Conservation (phyloP, 2,329 filamentous ascomycete genomes). For the Colletotrichum euphorbiae region DNA sequence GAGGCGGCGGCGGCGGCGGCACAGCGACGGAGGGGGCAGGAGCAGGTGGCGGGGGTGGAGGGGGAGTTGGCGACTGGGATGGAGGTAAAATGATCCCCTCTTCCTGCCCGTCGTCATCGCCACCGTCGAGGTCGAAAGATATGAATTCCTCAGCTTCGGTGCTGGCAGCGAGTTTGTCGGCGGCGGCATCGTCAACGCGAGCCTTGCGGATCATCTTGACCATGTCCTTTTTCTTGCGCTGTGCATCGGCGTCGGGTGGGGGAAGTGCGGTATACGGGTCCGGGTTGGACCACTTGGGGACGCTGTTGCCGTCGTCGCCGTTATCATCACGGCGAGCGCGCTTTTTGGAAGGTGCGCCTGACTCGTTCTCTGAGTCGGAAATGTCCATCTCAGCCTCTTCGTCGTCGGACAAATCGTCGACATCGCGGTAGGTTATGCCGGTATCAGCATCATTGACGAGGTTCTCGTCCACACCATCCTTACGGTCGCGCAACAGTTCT, state of each 20-base stretch:
- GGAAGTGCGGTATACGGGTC: slow-evolving; percentile 93
- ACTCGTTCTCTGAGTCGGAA: slow-evolving; percentile 60
- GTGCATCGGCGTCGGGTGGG: slow-evolving; percentile 74
- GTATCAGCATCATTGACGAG: slow-evolving; percentile 59
- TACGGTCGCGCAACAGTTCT: slow-evolving; percentile 56
- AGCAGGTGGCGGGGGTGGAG: slow-evolving; percentile 25
- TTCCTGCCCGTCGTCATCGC: slow-evolving; percentile 59
- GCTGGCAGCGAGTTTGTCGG: slow-evolving; percentile 61
- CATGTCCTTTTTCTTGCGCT: slow-evolving; percentile 84
- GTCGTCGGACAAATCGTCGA: slow-evolving; percentile 72
- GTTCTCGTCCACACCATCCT: slow-evolving; percentile 56
- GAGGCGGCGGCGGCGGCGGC: neutral
- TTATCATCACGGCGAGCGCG: slow-evolving; percentile 51
- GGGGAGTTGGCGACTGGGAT: slow-evolving; percentile 29
- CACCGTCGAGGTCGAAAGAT: slow-evolving; percentile 76
- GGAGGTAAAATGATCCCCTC: slow-evolving; percentile 41
- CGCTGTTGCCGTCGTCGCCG: slow-evolving; percentile 54
- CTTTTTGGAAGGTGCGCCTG: slow-evolving; percentile 55
- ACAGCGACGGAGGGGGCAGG: slow-evolving; percentile 12
- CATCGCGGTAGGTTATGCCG: slow-evolving; percentile 63
- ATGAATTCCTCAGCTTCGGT: slow-evolving; percentile 86
- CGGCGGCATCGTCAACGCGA: slow-evolving; percentile 68
- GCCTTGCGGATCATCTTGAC: slow-evolving; percentile 94
- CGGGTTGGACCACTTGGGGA: slow-evolving; percentile 93
- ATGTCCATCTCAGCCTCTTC: slow-evolving; percentile 75